These are phyloP conservation scores for Fusarium oxysporum DNA, from an alignment of 2,329 filamentous ascomycete genomes.

Conservation along the genomic window DNA sequence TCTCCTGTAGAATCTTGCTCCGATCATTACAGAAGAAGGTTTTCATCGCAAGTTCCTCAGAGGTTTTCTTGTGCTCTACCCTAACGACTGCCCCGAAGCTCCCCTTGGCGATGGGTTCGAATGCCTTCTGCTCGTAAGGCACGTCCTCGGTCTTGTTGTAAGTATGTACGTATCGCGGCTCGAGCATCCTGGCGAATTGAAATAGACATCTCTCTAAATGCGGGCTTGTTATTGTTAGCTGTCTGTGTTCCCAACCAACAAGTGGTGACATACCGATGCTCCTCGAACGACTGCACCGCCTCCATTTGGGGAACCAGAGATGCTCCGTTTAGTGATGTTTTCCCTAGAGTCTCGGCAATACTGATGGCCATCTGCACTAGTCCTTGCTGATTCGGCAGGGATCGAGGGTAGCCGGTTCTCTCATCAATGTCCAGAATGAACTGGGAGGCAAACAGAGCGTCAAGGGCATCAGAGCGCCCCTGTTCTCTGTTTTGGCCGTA, in stretches of 20 bases:
- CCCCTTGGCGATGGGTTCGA: neutral
- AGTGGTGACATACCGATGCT: neutral
- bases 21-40: neutral
- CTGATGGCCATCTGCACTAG: neutral
- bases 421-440: neutral
- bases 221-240: neutral
- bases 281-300: neutral
- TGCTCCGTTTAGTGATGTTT: neutral
- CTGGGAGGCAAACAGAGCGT: neutral
- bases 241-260: neutral
- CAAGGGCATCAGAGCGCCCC: neutral
- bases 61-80: neutral
- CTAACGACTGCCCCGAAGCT: neutral
- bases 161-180: neutral
- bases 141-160: neutral
- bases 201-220: neutral
- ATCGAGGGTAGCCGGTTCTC: neutral
- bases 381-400: neutral
- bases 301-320: neutral
- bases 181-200: neutral
- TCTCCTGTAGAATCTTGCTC: neutral
- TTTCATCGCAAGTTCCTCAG: neutral
- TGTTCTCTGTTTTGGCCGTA: neutral
- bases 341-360: neutral
- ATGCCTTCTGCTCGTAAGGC: neutral